Evolutionary conservation across 202 grass and related monocot genomes (phyloP), one percentile per base, ranked within the genome.

Genomic region (Schoenoplectus tabernaemontani): DNA sequence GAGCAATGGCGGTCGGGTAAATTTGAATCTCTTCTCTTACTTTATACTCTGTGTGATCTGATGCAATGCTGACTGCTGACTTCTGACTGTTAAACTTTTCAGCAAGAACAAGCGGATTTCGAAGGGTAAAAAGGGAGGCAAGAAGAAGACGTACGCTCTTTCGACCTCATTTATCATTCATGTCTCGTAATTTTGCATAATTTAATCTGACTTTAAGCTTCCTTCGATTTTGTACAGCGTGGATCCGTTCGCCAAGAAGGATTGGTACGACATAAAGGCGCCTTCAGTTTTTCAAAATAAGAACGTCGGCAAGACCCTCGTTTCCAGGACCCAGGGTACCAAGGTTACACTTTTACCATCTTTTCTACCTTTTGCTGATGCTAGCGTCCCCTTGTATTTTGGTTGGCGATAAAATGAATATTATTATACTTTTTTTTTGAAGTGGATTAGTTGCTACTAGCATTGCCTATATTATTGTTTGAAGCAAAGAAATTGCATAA

Each of bases 301-400:
- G 66, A 91, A 87, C 70, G 43, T 91, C 16, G 91, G 91, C 34
- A 93, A 91, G 66, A 93, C 91, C 3, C 71, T 93, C 15, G 91
- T 93, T 38, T 93, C 91, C 76, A 93, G 91, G 82, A 93, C 88
- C 0, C 91, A 93, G 88, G 91, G 91, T 10, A 93, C 91, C 62
- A 93, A 91, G 88, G 91, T 92, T 47, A 38, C 34, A 22, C 16
- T 34, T 76, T 20, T 67, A 9, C 16, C 30, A 47, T 53, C n/a
- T 79, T 9, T 46, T 33, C 41, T 13, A 9, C 46, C n/a, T 82
- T 37, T 53, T n/a, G 38, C 24, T 38, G 23, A 10, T 37, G 2
- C 15, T 41, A 46, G 13, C n/a, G 20, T 8, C 15, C 20, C 20
- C n/a, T 60, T 60, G 13, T 39, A 9, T 39, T 41, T 43, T 57